Percentiles rank a stretch among this genome's conserved stretches.
These are phyloP conservation scores for Monascus ruber DNA, from an alignment of 2,329 filamentous ascomycete species.

Conservation along the genomic window DNA sequence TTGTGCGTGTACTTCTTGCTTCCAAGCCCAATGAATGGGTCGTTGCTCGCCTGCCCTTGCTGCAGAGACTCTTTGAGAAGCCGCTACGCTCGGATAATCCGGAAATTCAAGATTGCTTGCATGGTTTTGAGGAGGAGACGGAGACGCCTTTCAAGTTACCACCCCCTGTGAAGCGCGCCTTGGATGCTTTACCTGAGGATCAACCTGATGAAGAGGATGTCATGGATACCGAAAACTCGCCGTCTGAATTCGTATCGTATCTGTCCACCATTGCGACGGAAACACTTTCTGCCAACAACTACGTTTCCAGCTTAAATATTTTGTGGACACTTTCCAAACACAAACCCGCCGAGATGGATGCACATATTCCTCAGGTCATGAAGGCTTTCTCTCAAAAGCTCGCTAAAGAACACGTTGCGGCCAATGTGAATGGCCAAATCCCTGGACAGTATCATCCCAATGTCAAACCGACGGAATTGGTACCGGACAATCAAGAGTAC, in stretches of 20 bases:
- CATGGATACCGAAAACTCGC: slow-evolving; percentile 60
- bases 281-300: slow-evolving; percentile 67
- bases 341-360: slow-evolving; percentile 76
- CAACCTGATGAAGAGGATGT: slow-evolving; percentile 71
- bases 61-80: slow-evolving; percentile 87
- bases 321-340: slow-evolving; percentile 83
- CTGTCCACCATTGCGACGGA: slow-evolving; percentile 80
- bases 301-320: slow-evolving; percentile 82
- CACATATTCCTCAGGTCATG: slow-evolving; percentile 79
- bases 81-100: slow-evolving; percentile 76
- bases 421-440: slow-evolving; percentile 48
- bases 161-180: slow-evolving; percentile 66
- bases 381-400: slow-evolving; percentile 87
- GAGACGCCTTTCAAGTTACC: slow-evolving; percentile 61
- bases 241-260: slow-evolving; percentile 76
- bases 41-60: slow-evolving; percentile 57
- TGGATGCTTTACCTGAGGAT: slow-evolving; percentile 81
- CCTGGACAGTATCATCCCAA: slow-evolving; percentile 20
- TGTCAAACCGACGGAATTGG: slow-evolving; percentile 29
- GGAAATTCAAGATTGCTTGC: slow-evolving; percentile 86
- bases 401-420: slow-evolving; percentile 78
- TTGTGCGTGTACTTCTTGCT: slow-evolving; percentile 79
- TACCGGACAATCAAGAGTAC: slow-evolving; percentile 62
- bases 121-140: slow-evolving; percentile 58
- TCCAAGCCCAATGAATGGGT: slow-evolving; percentile 88